Evolutionary conservation across 2,329 filamentous ascomycete species (phyloP).

Genomic region (Magnaporthiopsis poae): DNA sequence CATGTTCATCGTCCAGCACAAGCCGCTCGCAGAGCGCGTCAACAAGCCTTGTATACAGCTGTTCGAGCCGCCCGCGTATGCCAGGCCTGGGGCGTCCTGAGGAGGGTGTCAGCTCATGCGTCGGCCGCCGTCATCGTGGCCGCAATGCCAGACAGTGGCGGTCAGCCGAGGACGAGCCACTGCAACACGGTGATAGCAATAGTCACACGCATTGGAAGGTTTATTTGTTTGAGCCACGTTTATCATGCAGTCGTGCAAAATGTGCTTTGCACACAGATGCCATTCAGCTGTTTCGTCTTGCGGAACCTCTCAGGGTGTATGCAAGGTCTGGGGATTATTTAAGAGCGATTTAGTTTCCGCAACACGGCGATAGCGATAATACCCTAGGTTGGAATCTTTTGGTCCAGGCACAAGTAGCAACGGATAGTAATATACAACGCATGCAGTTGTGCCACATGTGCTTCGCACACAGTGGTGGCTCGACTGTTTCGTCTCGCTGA

Average conservation of each 20-base stretch:
- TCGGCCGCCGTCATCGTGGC: too few species aligned
- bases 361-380: neutral
- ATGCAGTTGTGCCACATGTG: neutral
- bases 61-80: constrained; percentile 18
- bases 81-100: neutral
- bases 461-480: neutral
- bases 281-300: too few species aligned
- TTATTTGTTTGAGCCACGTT: too few species aligned
- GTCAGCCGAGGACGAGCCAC: too few species aligned
- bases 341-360: neutral
- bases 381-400: neutral
- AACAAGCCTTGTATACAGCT: constrained; percentile 23
- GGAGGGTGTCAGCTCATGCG: neutral
- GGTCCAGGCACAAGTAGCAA: neutral
- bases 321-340: neutral
- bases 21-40: constrained; percentile 43
- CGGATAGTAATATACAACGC: neutral
- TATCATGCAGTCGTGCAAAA: too few species aligned
- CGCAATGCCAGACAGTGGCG: too few species aligned
- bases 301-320: too few species aligned
- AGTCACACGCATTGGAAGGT: too few species aligned
- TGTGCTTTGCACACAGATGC: too few species aligned
- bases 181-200: too few species aligned
- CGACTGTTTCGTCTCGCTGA: neutral
- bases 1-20: constrained; percentile 75